These are phyloP conservation scores for Zoysia pacifica DNA, from an alignment of 176 grass and related monocot species.

Conservation along the genomic window DNA sequence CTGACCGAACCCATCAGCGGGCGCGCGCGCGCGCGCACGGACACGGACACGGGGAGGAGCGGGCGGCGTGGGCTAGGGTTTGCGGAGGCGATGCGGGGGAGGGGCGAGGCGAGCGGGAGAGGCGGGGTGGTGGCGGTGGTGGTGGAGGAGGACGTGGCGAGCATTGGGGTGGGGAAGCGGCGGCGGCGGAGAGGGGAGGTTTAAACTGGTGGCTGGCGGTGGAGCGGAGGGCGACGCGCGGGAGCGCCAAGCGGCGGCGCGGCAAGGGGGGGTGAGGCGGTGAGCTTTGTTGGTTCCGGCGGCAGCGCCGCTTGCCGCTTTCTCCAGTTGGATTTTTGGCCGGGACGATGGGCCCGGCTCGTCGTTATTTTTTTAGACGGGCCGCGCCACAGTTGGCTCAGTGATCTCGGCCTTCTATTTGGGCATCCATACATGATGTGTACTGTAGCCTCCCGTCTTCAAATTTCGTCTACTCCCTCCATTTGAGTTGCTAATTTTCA, in stretches of 20 bases:
- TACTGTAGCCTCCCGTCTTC: background rate
- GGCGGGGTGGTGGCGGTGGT: constrained; percentile 31
- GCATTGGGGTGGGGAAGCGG: constrained; percentile 29
- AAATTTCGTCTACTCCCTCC: background rate
- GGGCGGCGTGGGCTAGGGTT: constrained; percentile 17
- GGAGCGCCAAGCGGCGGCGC: constrained; percentile 33
- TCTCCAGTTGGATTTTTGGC: background rate
- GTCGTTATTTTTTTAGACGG: background rate
- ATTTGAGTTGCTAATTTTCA: too few species aligned
- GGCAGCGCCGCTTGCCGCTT: constrained; percentile 10
- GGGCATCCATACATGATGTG: background rate
- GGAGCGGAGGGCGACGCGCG: constrained; percentile 11
- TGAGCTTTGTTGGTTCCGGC: constrained; percentile 30
- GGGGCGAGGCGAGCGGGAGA: constrained; percentile 12
- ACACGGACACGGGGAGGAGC: background rate
- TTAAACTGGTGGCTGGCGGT: constrained; percentile 28
- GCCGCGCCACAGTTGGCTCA: background rate
- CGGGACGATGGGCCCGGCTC: too few species aligned
- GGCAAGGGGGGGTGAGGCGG: constrained; percentile 28
- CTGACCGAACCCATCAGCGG: constrained; percentile 29
- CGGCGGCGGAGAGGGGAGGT: background rate
- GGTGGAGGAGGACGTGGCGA: constrained; percentile 23
- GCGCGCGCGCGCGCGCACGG: background rate
- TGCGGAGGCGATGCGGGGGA: background rate
- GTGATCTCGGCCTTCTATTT: background rate